Conservation (phyloP, 192 early-diverging fungal genomes). For the Coemansia sp. region DNA sequence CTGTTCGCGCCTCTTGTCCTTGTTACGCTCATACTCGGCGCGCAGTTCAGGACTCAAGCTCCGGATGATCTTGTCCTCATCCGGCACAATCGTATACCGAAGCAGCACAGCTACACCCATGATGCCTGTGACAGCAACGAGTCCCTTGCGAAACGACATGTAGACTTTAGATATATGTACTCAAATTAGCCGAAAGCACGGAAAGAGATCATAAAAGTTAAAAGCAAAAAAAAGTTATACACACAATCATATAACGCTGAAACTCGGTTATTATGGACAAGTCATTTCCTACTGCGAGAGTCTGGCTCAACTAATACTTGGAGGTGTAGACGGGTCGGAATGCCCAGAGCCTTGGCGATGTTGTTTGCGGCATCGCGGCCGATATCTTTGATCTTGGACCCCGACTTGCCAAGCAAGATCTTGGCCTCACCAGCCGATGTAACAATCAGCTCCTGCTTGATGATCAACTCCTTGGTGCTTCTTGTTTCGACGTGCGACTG, state of each 20-base stretch:
- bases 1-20: constrained; percentile 38
- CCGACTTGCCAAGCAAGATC: constrained; percentile 40
- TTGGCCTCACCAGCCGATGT: constrained; percentile 35
- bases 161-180: not conserved
- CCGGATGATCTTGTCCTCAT: constrained; percentile 40
- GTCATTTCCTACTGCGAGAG: constrained; percentile 27
- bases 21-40: constrained; percentile 47
- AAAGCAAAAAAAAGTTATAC: not conserved
- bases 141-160: constrained; percentile 23
- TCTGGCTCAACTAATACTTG: constrained; percentile 46
- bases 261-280: not conserved
- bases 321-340: constrained; percentile 40
- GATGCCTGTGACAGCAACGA: constrained; percentile 32
- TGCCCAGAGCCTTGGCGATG: constrained; percentile 38
- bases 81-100: constrained; percentile 53
- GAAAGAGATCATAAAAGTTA: not conserved
- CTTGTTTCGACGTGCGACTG: not conserved
- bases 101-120: constrained; percentile 42
- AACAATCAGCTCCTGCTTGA: constrained; percentile 49
- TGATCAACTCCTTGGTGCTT: constrained; percentile 15
- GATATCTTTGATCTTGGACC: constrained; percentile 30
- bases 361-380: constrained; percentile 17
- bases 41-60: constrained; percentile 48
- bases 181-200: not conserved
- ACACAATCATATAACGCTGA: not conserved